Conservation (phyloP, 495 filamentous ascomycete species). For the Talaromyces proteolyticus region DNA sequence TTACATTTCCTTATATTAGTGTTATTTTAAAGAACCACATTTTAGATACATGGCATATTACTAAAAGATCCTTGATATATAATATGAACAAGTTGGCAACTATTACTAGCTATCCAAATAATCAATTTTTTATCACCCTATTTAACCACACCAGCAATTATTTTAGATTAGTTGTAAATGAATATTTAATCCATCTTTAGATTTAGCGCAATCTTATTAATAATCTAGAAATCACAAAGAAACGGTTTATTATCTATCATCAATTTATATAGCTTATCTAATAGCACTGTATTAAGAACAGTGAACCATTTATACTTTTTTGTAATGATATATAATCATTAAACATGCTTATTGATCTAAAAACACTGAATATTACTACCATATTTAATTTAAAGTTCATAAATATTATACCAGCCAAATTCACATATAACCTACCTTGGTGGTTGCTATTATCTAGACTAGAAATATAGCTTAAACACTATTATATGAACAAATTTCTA, state of each 20-base stretch:
- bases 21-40: constrained; percentile 24
- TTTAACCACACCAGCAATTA: constrained; percentile 29
- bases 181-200: constrained; percentile 28
- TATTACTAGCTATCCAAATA: constrained; percentile 23
- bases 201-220: constrained; percentile 32
- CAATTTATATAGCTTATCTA: constrained; percentile 29
- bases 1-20: constrained; percentile 28
- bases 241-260: constrained; percentile 32
- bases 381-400: constrained; percentile 39
- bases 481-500: constrained; percentile 27
- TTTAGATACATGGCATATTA: constrained; percentile 22
- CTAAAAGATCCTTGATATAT: constrained; percentile 28
- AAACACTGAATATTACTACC: constrained; percentile 32
- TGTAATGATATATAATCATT: constrained; percentile 34
- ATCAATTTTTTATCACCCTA: constrained; percentile 23
- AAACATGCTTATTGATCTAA: constrained; percentile 33
- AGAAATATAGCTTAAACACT: constrained; percentile 27
- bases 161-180: constrained; percentile 21
- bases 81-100: constrained; percentile 36
- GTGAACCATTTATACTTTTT: constrained; percentile 31
- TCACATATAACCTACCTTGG: constrained; percentile 34
- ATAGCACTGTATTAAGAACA: constrained; percentile 26
- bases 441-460: constrained; percentile 33
- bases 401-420: constrained; percentile 35
- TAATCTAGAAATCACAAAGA: constrained; percentile 22